phyloP scores from a whole-genome alignment of 345 rosid genomes.

The Orychophragmus violaceus region DNA sequence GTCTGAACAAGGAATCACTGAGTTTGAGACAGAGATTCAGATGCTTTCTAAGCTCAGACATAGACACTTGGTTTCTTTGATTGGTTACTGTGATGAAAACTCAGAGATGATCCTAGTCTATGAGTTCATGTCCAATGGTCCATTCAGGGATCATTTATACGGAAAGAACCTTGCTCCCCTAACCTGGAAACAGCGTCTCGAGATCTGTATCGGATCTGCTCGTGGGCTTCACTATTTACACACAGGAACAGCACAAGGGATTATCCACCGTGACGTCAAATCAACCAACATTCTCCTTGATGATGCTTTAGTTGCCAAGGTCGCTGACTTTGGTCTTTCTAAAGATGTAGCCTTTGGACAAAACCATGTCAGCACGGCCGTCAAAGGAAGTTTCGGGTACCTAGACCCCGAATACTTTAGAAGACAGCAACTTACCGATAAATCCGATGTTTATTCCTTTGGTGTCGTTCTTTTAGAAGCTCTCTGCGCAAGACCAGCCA shows the following conservation, averaged over 20 bases:
- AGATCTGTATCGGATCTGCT: slow-evolving; percentile 73
- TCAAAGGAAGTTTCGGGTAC: slow-evolving; percentile 55
- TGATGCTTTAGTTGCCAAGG: slow-evolving; percentile 71
- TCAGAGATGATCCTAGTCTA: slow-evolving; percentile 77
- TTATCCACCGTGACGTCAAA: slow-evolving; percentile 82
- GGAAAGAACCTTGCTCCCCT: slow-evolving; percentile 59
- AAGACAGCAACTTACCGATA: slow-evolving; percentile 58
- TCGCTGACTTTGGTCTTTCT: slow-evolving; percentile 76
- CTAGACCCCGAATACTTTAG: slow-evolving; percentile 65
- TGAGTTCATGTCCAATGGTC: slow-evolving; percentile 81
- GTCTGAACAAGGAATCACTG: slow-evolving; percentile 84
- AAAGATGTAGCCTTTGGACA: slow-evolving; percentile 72
- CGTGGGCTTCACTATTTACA: slow-evolving; percentile 79
- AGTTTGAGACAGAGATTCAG: slow-evolving; percentile 79
- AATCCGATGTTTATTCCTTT: slow-evolving; percentile 63
- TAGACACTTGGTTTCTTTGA: slow-evolving; percentile 76
- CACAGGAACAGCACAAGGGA: slow-evolving; percentile 86
- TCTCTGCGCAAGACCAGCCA: slow-evolving; percentile 61
- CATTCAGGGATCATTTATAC: slow-evolving; percentile 67
- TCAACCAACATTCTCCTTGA: slow-evolving; percentile 77
- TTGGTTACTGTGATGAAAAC: slow-evolving; percentile 74
- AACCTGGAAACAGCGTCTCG: slow-evolving; percentile 75
- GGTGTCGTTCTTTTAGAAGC: slow-evolving; percentile 66
- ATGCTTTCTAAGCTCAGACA: slow-evolving; percentile 84
- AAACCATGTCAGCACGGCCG: slow-evolving; percentile 49